Base-by-base conservation (phyloP, 768 basidiomycete species). In the Mycena latifolia region DNA sequence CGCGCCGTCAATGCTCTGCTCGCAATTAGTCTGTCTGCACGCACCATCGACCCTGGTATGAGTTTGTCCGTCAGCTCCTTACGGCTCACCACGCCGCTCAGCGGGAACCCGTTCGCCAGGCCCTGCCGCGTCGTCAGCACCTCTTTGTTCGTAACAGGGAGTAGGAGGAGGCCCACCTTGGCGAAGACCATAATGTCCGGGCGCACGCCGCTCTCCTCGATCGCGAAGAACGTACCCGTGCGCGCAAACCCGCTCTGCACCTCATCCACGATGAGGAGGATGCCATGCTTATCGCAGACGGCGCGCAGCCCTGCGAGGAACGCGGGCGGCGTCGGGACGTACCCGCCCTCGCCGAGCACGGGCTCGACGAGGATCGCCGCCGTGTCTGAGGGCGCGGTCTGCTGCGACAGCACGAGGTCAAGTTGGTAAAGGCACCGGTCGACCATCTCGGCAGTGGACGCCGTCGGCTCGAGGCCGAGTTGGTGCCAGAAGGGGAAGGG, bases 401-500 rank as follows among this genome's bases (percentile, higher is more conserved):
- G 94, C 77, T 98, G 96, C 2, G 78, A 69, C 0, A 87, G 79
- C 15, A 97, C 75, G 17, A 98, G 85, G 59, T 94, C 90, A 22
- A 98, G 85, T 75, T 96, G 93, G 77, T 92, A 90, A 18, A 95
- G 83, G 22, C 91, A 89, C 46, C 88, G 78, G 29, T 85, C 74
- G 55, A 90, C 84, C 18, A 95, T 84, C 45, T 86, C 84, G 18
- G 84, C 80, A 56, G 85, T 79, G 11, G 88, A 79, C 0, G 92
- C 89, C 41, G 80, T 77, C 3, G 82, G 82, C 3, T 88, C 78
- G 3, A 91, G 73, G 53, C 88, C 89, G 63, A 88, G 79, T 69
- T 95, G 92, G 76, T 97, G 96, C 94, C 95, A 98, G 83, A 91
- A 98, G 0, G 97, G 97, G 84, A 88, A 99, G 0, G 95, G 88